Evolutionary conservation across 2,329 filamentous ascomycete species (phyloP), one percentile per base, ranked within the genome.

Genomic region (Sporothrix brasiliensis): DNA sequence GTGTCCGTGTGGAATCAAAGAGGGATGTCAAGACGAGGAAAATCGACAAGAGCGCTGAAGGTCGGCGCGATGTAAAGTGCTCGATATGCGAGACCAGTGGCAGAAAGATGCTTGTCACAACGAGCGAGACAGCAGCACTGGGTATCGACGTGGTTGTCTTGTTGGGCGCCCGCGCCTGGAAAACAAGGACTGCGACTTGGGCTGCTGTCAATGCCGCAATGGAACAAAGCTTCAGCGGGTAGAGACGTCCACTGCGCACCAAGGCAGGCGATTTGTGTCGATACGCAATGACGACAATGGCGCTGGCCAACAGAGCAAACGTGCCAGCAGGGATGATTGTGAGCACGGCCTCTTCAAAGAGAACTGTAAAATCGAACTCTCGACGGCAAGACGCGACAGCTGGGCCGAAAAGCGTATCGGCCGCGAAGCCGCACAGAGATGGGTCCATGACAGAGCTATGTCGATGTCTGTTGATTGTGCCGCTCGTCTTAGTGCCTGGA

Each of bases 331-430:
- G 60, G 30, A 49, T 49, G 19, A 63, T 63, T 1, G 41, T 27
- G 41, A 63, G 60, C 9, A 63, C 14, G 19, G 60, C 7, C 13
- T 63, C 60, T 63, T 63, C 60, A 30, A 63, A 63, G 21, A 63
- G 60, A 16, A 63, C 11, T 16, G 39, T 63, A n/a, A 63, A 63
- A 21, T 63, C 60, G 44, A 63, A 63, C 21, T 63, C 60, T 13
- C 60, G 60, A 47, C 60, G 60, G 30, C 60, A 63, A 21, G 60
- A 49, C 13, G 41, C 63, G 4, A 67, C 47, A 27, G 16, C 63
- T 4, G 63, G 63, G 19, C 63, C 63, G 47, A 67, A 67, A 4
- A 11, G 27, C 49, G 47, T 34, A n/a, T 67, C 63, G 47, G 63
- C 63, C 24, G 47, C 47, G 53, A 67, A 67, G 27, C 63, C 63